Evolutionary conservation across 176 grass and related monocot species (phyloP), one percentile per base, ranked within the genome.

Genomic region (Microstegium vimineum): DNA sequence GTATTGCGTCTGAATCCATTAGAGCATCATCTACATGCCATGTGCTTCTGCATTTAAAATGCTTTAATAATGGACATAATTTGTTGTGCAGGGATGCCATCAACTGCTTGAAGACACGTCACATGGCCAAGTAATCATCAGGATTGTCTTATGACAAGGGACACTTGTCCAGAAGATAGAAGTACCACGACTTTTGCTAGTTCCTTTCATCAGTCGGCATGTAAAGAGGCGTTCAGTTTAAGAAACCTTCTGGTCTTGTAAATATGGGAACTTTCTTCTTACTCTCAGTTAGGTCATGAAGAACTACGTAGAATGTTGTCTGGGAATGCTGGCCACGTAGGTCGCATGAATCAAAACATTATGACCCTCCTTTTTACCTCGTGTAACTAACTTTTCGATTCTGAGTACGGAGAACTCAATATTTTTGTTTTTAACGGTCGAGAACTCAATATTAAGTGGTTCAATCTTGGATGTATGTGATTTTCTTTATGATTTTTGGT

Each of bases 71-170:
- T 61, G 59, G 4, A 14, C 23, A 3, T 62, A 27, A 61, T 10
- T 41, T 61, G 13, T 71, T 71, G 3, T 45, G 13, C 54, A 76
- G 74, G 52, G 74, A 76, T n/a, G 74, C 74, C 16, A 14, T 76
- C 74, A 62, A 62, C 35, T 76, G 22, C 54, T 61, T 62, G 74
- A 76, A 61, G 54, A 41, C 54, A 76, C 38, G 2, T 28, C 12
- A 26, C 3, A 6, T n/a, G 2, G 5, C 74, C 10, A 76, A 60
- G n/a, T 38, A 18, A 25, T 17, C 30, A 33, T 40, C 52, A 27
- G 22, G 16, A 76, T 1, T 17, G 6, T 27, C 69, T 27, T 45
- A 16, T 16, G 73, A 22, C 49, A 32, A 54, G 49, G 20, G 33
- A 54, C 2, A 36, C 6, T 47, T 16, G 20, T 27, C 22, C 12